A percentile compares a stretch with the other conserved stretches of the same genome.
These are phyloP conservation scores for Thozetella sp. DNA, from an alignment of 495 filamentous ascomycete genomes.

Conservation along the genomic window DNA sequence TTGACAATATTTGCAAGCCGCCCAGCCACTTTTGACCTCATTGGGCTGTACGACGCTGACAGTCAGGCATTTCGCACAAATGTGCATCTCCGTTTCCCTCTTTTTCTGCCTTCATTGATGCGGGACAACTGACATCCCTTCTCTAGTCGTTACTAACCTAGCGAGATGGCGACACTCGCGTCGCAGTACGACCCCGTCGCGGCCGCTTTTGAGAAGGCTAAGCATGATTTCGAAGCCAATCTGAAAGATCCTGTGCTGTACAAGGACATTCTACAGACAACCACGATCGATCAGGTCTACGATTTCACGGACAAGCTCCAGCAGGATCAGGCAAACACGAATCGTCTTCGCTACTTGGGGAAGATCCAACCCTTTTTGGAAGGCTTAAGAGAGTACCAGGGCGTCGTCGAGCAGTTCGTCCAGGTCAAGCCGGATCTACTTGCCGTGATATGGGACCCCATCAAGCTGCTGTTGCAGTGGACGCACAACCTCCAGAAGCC, in stretches of 20 bases:
- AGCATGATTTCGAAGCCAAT: background rate
- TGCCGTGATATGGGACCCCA: constrained; percentile 32
- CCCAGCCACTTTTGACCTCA: too few relatives aligned
- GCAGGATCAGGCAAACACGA: constrained; percentile 18
- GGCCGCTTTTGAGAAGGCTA: background rate
- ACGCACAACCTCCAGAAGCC: constrained; percentile 18
- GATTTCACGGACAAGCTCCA: constrained; percentile 27
- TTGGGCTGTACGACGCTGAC: too few relatives aligned
- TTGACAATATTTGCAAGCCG: too few relatives aligned
- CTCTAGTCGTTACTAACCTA: too few relatives aligned
- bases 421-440: constrained; percentile 32
- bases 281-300: constrained; percentile 24
- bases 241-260: background rate
- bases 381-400: constrained; percentile 20
- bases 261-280: background rate
- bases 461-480: constrained; percentile 33
- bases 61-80: too few relatives aligned
- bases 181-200: background rate
- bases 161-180: too few relatives aligned
- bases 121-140: too few relatives aligned
- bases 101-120: too few relatives aligned
- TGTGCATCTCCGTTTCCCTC: too few relatives aligned
- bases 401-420: constrained; percentile 26
- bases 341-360: constrained; percentile 16
- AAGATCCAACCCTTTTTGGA: constrained; percentile 30